These are phyloP conservation scores for Suillus luteus DNA, from an alignment of 768 basidiomycete species.

Conservation along the genomic window DNA sequence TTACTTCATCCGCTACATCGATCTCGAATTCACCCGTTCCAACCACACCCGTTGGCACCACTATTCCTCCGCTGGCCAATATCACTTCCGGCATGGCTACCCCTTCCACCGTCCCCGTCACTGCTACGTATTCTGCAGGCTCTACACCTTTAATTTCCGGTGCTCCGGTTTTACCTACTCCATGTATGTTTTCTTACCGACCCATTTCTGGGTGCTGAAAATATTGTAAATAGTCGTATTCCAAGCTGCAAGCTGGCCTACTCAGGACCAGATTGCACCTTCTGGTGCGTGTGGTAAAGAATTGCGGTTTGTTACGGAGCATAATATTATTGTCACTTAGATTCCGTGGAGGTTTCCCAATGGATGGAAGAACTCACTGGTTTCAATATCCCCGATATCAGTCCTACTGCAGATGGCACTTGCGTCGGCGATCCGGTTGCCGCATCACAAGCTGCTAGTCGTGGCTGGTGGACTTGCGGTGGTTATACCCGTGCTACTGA, in stretches of 20 bases:
- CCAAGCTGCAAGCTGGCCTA: constrained; percentile 56
- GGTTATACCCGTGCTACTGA: constrained; percentile 60
- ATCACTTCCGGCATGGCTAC: constrained; percentile 68
- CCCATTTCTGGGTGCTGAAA: constrained; percentile 2
- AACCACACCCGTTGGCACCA: constrained; percentile 39
- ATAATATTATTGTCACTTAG: constrained; percentile 28
- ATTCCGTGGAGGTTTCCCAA: constrained; percentile 59
- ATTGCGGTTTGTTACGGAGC: neutral
- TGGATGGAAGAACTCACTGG: constrained; percentile 83
- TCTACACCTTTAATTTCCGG: constrained; percentile 62
- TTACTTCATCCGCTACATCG: constrained; percentile 15
- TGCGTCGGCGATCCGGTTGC: constrained; percentile 62
- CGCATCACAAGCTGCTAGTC: constrained; percentile 54
- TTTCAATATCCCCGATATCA: constrained; percentile 63
- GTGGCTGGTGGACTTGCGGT: constrained; percentile 94
- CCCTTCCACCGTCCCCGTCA: constrained; percentile 47
- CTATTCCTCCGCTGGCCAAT: constrained; percentile 56
- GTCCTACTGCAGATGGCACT: constrained; percentile 65
- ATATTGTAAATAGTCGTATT: constrained; percentile 45
- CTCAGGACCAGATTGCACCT: constrained; percentile 58
- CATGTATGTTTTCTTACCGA: constrained; percentile 41
- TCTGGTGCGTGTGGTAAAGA: constrained; percentile 46
- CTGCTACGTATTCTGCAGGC: constrained; percentile 59
- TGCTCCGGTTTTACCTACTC: constrained; percentile 64
- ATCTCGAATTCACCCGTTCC: constrained; percentile 24